Evolutionary conservation across 177 flowering plant genomes (phyloP).

Genomic region (Vitis hybrid): DNA sequence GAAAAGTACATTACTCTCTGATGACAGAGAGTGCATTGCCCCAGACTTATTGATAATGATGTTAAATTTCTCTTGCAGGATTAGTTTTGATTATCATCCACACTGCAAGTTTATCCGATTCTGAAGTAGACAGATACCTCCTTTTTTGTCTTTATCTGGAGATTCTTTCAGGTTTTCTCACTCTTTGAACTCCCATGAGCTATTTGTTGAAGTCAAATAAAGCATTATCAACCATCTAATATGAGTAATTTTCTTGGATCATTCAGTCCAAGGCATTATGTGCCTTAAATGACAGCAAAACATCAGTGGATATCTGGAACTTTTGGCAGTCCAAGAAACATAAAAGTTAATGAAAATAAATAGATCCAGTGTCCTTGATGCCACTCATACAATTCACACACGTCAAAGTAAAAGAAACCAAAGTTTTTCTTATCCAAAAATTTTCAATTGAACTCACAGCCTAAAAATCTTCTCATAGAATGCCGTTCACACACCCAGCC

Average conservation of each 20-base stretch:
- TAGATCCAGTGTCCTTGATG: not conserved
- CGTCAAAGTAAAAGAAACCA: slow-evolving; percentile 14
- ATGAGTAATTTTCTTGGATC: not conserved
- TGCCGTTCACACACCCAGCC: slow-evolving; percentile 18
- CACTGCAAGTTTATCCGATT: not conserved
- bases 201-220: not conserved
- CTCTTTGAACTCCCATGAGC: not conserved
- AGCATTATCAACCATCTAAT: not conserved
- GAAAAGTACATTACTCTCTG: not conserved
- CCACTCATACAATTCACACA: not conserved
- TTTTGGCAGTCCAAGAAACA: slow-evolving; percentile 1
- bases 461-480: slow-evolving; percentile 15
- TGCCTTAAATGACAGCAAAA: not conserved
- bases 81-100: not conserved
- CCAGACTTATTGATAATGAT: not conserved
- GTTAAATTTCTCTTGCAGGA: not conserved
- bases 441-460: slow-evolving; percentile 19
- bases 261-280: not conserved
- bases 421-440: slow-evolving; percentile 17
- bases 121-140: not conserved
- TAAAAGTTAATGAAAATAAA: too few species aligned
- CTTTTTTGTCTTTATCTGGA: not conserved
- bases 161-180: slow-evolving; percentile 7
- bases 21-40: not conserved
- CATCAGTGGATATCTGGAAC: not conserved